These are phyloP conservation scores for Penicillium rolfsii DNA, from an alignment of 2,329 filamentous ascomycete species.

Conservation along the genomic window DNA sequence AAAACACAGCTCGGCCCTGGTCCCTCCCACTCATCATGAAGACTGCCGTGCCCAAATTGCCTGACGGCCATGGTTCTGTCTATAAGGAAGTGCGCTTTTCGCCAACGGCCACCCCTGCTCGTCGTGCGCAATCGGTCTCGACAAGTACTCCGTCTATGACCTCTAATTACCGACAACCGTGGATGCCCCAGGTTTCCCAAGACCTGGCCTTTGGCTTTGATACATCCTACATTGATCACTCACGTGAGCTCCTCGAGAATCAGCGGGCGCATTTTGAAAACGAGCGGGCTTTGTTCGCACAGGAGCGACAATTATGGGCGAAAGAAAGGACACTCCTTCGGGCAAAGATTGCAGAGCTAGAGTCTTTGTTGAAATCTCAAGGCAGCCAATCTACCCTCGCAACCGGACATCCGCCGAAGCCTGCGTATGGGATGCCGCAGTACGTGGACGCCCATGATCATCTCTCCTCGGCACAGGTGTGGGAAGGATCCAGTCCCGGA, in stretches of 20 bases:
- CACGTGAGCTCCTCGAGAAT: conserved; percentile 43
- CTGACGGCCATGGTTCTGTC: conserved; percentile 39
- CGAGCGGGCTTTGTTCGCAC: conserved; percentile 46
- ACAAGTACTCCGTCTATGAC: conserved; percentile 39
- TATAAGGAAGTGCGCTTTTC: conserved; percentile 51
- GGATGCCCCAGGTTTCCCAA: conserved; percentile 25
- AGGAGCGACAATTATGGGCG: conserved; percentile 50
- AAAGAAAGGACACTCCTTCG: conserved; percentile 48
- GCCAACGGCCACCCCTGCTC: conserved; percentile 40
- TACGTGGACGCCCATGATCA: conserved; percentile 15
- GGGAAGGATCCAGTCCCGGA: conserved; percentile 48
- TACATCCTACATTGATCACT: conserved; percentile 47
- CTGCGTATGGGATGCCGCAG: conserved; percentile 19
- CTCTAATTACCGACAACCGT: conserved; percentile 28
- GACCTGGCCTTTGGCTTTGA: conserved; percentile 34
- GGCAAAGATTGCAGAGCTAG: conserved; percentile 47
- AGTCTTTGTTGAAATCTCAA: conserved; percentile 36
- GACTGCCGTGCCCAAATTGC: conserved; percentile 28
- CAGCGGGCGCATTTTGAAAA: conserved; percentile 45
- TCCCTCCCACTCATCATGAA: conserved; percentile 27
- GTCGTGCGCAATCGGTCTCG: conserved; percentile 46
- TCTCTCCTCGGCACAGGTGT: conserved; percentile 40
- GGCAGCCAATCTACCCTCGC: conserved; percentile 8
- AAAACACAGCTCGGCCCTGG: background rate
- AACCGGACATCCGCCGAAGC: conserved; percentile 17